Conservation (phyloP, 257 asterid genomes). For the Solanum lycopersicoides region DNA sequence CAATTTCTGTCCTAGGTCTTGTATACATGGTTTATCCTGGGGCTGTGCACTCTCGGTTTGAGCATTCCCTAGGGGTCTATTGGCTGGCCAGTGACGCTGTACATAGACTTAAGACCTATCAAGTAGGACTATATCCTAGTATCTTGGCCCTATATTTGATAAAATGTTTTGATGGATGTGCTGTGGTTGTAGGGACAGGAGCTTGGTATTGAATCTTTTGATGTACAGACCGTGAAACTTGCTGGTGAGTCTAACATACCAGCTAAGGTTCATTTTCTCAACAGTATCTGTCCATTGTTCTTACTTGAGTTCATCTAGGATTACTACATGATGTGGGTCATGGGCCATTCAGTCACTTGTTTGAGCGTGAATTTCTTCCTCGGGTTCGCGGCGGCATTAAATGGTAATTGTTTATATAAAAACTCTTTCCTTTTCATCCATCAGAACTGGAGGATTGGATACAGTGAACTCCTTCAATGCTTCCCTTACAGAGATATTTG, state of each 20-base stretch:
- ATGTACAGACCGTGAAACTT: slow-evolving; percentile 63
- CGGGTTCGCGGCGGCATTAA: slow-evolving; percentile 36
- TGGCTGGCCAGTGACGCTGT: slow-evolving; percentile 86
- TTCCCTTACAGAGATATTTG: neutral
- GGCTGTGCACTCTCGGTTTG: slow-evolving; percentile 93
- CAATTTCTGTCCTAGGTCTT: slow-evolving; percentile 34
- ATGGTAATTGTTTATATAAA: slow-evolving; percentile 32
- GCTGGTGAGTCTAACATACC: slow-evolving; percentile 43
- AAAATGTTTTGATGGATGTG: slow-evolving; percentile 7
- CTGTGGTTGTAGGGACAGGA: slow-evolving; percentile 57
- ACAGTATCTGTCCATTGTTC: slow-evolving; percentile 3
- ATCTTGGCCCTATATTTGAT: slow-evolving; percentile 7
- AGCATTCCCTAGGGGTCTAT: slow-evolving; percentile 90
- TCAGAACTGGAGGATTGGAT: neutral
- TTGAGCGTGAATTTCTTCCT: slow-evolving; percentile 76
- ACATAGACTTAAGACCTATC: slow-evolving; percentile 48
- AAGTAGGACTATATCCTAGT: slow-evolving; percentile 31
- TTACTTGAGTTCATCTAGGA: slow-evolving; percentile 37
- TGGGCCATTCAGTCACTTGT: slow-evolving; percentile 94
- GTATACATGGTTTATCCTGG: slow-evolving; percentile 85
- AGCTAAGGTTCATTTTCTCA: neutral
- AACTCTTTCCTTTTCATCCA: neutral
- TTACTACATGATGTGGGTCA: slow-evolving; percentile 92
- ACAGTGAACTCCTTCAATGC: neutral
- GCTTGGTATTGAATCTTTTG: slow-evolving; percentile 64